Evolutionary conservation across 1,284 basidiomycete species (phyloP).

Genomic region (Heterobasidion parviporum): DNA sequence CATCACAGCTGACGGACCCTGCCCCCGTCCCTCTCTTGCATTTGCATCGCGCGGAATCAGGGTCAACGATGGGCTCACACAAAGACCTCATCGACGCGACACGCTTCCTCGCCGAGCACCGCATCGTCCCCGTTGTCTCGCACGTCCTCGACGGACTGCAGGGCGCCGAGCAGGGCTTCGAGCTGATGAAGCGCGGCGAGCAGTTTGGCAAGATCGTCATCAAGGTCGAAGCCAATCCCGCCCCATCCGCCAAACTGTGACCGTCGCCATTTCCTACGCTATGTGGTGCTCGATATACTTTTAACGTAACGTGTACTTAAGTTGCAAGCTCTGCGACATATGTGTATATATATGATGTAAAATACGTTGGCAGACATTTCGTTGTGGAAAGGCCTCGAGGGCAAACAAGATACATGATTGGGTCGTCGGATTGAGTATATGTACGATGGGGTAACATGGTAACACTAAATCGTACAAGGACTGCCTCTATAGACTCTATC

Average conservation of each 20-base stretch:
- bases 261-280: too few relatives aligned
- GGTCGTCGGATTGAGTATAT: too few relatives aligned
- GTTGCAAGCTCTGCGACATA: too few relatives aligned
- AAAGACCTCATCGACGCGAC: conserved; percentile 70
- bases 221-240: conserved; percentile 15
- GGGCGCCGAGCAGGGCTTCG: conserved; percentile 63
- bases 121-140: conserved; percentile 70
- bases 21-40: neutral
- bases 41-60: conserved; percentile 22
- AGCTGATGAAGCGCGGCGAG: conserved; percentile 48
- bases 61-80: conserved; percentile 82
- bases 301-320: too few relatives aligned
- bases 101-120: conserved; percentile 58
- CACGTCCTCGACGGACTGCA: conserved; percentile 66
- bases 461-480: too few relatives aligned
- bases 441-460: too few relatives aligned
- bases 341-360: too few relatives aligned
- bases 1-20: conserved; percentile 4
- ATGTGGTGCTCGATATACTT: too few relatives aligned
- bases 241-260: neutral
- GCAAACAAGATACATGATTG: too few relatives aligned
- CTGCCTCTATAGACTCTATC: too few relatives aligned
- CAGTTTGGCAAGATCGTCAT: conserved; percentile 78
- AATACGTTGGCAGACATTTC: too few relatives aligned
- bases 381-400: too few relatives aligned